Evolutionary conservation across 2,329 filamentous ascomycete genomes (phyloP).

Genomic region (Cladosporium sp.): DNA sequence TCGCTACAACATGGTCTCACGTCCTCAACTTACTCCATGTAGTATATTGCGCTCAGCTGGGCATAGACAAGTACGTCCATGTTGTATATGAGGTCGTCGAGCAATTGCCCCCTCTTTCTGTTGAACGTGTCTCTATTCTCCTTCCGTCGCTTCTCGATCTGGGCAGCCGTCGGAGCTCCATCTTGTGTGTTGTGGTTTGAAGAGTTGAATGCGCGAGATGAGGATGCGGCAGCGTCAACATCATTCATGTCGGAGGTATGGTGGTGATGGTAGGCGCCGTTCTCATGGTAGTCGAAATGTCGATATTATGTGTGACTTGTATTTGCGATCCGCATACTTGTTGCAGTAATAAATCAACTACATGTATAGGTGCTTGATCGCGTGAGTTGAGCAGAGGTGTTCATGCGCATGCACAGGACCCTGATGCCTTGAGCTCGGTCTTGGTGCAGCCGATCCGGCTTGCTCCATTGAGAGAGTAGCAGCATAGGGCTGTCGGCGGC

Average conservation of each 20-base stretch:
- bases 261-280: constrained; percentile 14
- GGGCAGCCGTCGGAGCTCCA: constrained; percentile 26
- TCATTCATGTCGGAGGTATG: constrained; percentile 39
- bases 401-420: not conserved
- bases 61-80: constrained; percentile 64
- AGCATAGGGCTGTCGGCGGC: not conserved
- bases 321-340: not conserved
- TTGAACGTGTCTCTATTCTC: constrained; percentile 41
- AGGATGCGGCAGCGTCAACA: constrained; percentile 31
- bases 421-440: not conserved
- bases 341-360: not conserved
- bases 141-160: constrained; percentile 32
- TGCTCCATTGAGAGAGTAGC: not conserved
- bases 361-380: not conserved
- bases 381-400: not conserved
- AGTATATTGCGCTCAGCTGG: constrained; percentile 63
- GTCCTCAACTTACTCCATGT: constrained; percentile 58
- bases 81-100: constrained; percentile 59
- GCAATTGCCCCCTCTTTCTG: constrained; percentile 48
- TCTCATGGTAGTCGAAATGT: constrained; percentile 2
- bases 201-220: constrained; percentile 23
- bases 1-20: no score
- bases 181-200: constrained; percentile 17
- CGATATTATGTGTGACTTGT: not conserved
- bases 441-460: not conserved